Evolutionary conservation across 225 moss, liverwort and hornwort genomes (phyloP).

Genomic region (Bryum argenteum): DNA sequence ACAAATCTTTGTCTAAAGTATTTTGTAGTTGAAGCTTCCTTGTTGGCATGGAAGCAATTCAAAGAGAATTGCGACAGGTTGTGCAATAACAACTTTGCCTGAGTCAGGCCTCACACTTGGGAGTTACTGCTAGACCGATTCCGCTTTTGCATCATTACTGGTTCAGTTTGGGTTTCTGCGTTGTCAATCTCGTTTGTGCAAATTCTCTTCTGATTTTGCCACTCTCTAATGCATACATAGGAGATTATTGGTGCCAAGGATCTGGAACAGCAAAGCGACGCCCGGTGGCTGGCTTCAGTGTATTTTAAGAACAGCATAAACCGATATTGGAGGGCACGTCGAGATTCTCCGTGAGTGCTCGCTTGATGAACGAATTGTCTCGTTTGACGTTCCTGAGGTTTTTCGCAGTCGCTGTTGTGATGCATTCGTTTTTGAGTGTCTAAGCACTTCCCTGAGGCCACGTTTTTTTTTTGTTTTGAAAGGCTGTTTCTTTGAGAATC

Average conservation of each 20-base stretch:
- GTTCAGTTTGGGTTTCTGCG: slow-evolving; percentile 7
- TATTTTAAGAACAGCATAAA: slow-evolving; percentile 99
- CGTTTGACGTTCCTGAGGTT: slow-evolving; percentile 7
- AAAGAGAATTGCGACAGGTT: not conserved
- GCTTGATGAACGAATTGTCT: slow-evolving; percentile 22
- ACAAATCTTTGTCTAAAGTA: not conserved
- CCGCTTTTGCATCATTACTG: slow-evolving; percentile 25
- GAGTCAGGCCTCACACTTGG: not conserved
- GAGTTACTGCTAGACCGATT: not conserved
- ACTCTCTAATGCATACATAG: slow-evolving; percentile 42
- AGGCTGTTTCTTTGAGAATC: not conserved
- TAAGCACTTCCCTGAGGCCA: not conserved
- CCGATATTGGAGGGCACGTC: slow-evolving; percentile 94
- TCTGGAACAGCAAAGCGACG: slow-evolving; percentile 93
- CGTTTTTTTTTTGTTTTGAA: not conserved
- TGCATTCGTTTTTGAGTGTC: slow-evolving; percentile 1
- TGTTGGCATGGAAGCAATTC: not conserved
- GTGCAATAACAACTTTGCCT: not conserved
- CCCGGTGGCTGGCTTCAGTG: slow-evolving; percentile 98
- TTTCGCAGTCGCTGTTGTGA: not conserved
- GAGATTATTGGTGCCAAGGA: slow-evolving; percentile 99
- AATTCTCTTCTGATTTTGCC: slow-evolving; percentile 23
- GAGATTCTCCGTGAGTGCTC: slow-evolving; percentile 92
- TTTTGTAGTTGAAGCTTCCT: not conserved
- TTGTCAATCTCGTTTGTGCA: not conserved